Evolutionary conservation across 2,329 filamentous ascomycete genomes (phyloP), one percentile per base, ranked within the genome.

Genomic region (Fusarium sp.): DNA sequence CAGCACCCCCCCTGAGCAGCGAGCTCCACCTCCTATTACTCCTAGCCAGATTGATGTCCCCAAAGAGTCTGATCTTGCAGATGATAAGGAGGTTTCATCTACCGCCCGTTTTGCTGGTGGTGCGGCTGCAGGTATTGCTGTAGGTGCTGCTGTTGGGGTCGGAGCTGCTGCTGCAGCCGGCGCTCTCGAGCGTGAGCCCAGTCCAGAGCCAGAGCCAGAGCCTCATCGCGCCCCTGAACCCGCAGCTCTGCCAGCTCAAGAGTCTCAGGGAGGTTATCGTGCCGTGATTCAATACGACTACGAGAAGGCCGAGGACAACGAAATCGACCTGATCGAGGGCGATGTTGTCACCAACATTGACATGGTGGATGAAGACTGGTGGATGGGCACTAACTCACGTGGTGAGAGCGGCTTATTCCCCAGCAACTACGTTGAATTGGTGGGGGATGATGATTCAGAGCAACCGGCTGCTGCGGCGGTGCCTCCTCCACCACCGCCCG

Each of bases 341-440:
- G 93, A 98, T 77, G 89, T 91, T 72, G 92, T 99, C 41, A 94
- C 89, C 29, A 92, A 97, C 79, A 97, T 99, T 77, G 94, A 98
- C 71, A 97, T 97, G 93, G 94, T 99, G 5, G 96, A 98, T 76
- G 93, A 97, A 57, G 95, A 99, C 80, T 99, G 96, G 96, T 99
- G 96, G 96, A 93, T 97, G 89, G 96, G 97, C 46, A 93, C 92
- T 74, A 99, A 98, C 84, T 84, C 88, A 27, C 87, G 86, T 69
- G 96, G 96, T 76, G 94, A 98, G 82, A 91, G 87, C 65, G 96
- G 96, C 52, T 86, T 99, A 39, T 98, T 99, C 87, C 96, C 96
- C 10, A 96, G 94, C 84, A 98, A 98, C 86, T 99, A 99, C 75
- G 95, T 99, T 59, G 94, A 97, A 81, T 82, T 97, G 27, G 86